Percentiles rank a stretch among this genome's conserved stretches.
Conservation (phyloP, 1,139 yeast species). For the Insectozyma bohioensis region DNA sequence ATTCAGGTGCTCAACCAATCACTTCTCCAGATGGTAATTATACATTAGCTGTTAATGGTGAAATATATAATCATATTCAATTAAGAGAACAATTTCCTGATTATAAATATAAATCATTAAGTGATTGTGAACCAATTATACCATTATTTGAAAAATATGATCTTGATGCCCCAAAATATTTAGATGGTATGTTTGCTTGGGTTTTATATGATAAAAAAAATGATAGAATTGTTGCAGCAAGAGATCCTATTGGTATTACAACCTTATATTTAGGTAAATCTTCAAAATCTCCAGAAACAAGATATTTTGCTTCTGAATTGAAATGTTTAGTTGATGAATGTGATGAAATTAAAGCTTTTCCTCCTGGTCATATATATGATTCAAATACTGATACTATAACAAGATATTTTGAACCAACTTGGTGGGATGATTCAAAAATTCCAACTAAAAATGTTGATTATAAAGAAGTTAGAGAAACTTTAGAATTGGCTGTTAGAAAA, state of each 20-base stretch:
- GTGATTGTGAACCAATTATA: slow-evolving; percentile 97
- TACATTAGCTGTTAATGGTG: slow-evolving; percentile 90
- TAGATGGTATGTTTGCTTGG: slow-evolving; percentile 99
- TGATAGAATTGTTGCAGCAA: slow-evolving; percentile 91
- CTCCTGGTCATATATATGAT: slow-evolving; percentile 97
- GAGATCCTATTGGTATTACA: slow-evolving; percentile 98
- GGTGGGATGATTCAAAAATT: slow-evolving; percentile 83
- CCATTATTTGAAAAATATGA: slow-evolving; percentile 88
- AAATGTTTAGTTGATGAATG: slow-evolving; percentile 93
- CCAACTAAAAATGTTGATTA: slow-evolving; percentile 78
- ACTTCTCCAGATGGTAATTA: slow-evolving; percentile 73
- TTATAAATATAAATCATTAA: slow-evolving; percentile 79
- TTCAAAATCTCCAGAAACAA: slow-evolving; percentile 66
- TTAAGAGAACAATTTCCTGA: slow-evolving; percentile 72
- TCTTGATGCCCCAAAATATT: slow-evolving; percentile 83
- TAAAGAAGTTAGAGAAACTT: slow-evolving; percentile 67
- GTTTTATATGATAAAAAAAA: slow-evolving; percentile 79
- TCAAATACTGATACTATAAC: slow-evolving; percentile 81
- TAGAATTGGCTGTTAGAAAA: slow-evolving; percentile 96
- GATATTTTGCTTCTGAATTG: slow-evolving; percentile 90
- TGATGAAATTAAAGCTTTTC: slow-evolving; percentile 90
- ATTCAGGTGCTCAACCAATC: slow-evolving; percentile 97
- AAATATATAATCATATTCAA: slow-evolving; percentile 93
- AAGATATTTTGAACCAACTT: slow-evolving; percentile 85
- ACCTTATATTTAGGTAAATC: slow-evolving; percentile 93